Base-by-base conservation (phyloP, 192 early-diverging fungal species). In the Paraglomus occultum region DNA sequence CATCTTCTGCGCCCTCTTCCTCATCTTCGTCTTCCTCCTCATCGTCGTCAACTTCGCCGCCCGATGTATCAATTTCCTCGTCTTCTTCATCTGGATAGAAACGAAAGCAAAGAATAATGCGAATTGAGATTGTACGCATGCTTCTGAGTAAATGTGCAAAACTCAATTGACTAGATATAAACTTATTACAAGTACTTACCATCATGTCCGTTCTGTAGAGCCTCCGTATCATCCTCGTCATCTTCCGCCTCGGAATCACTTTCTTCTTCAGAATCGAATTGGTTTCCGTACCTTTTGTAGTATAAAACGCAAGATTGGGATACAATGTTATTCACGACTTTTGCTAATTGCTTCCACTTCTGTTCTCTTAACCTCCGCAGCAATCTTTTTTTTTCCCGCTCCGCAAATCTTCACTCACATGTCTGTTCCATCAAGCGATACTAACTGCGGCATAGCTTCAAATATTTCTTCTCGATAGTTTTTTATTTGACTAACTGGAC, bases 381-480 rank as follows among this genome's bases (percentile, higher is more conserved):
- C 38, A 8, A 43, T 65, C 39, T 38, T 42, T 18, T 11, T 43
- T 57, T 51, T 11, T 64, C 48, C 23, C 48, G 44, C 47, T n/a
- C 11, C 20, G 1, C 22, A 18, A 43, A 31, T 17, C 22, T 38
- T 47, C 22, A 42, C 54, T 47, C 73, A 79, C 78, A 74, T 71
- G 60, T 78, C 76, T 31, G 71, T 38, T 8, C 71, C 74, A 65
- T 81, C 79, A 38, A 81, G 64, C 9, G 76, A 71, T 63, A 74
- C 64, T 55, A 81, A 70, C 47, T 81, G 74, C 12, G 79, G 76
- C 17, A 81, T 46, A 15, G 70, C 43, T 18, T 77, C 46, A 55
- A 81, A 75, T 22, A 81, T 60, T 10, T 51, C 74, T 18, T 75
- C 74, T 45, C 79, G 79, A 52, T 78, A 81, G 20, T 54, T 67